A percentile compares a stretch with the other conserved stretches of the same genome.
phyloP scores from a whole-genome alignment of 192 early-diverging fungal genomes.

The Coemansia nantahalensis region DNA sequence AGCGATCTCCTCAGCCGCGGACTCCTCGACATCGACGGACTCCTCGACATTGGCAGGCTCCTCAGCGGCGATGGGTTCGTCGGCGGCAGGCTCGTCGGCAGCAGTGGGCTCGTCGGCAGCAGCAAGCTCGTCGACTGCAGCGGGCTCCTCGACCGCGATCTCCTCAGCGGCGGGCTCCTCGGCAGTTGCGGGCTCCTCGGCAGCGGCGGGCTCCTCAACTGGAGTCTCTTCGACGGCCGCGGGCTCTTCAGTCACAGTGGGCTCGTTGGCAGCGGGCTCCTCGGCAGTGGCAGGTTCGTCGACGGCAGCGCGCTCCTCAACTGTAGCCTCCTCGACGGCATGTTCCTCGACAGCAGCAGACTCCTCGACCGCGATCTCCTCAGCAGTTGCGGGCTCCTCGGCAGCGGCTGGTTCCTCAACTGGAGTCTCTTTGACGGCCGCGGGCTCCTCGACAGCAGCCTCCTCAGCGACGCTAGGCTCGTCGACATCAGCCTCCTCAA shows the following conservation, averaged over 20 bases:
- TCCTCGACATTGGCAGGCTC: neutral
- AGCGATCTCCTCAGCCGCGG: neutral
- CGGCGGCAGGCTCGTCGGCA: slow-evolving; percentile 1
- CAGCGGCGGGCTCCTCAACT: neutral
- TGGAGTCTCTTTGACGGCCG: neutral
- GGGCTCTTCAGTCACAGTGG: neutral
- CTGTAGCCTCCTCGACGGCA: neutral
- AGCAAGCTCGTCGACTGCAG: neutral
- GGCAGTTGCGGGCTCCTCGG: neutral
- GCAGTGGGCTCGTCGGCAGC: neutral
- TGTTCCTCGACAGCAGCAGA: neutral
- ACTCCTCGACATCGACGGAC: neutral
- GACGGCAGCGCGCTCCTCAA: neutral
- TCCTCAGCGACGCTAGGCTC: neutral
- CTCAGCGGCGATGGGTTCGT: neutral
- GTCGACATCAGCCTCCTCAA: slow-evolving; percentile 3
- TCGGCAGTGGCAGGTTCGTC: neutral
- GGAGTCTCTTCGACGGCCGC: neutral
- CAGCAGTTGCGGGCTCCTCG: slow-evolving; percentile 1
- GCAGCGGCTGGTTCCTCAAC: neutral
- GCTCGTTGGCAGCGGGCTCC: neutral
- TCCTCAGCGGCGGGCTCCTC: neutral
- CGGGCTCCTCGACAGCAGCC: slow-evolving; percentile 6
- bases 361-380: slow-evolving; percentile 1
- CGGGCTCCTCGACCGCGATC: neutral